Base-by-base conservation (phyloP, 2,329 filamentous ascomycete genomes). In the Purpureocillium takamizusanense region DNA sequence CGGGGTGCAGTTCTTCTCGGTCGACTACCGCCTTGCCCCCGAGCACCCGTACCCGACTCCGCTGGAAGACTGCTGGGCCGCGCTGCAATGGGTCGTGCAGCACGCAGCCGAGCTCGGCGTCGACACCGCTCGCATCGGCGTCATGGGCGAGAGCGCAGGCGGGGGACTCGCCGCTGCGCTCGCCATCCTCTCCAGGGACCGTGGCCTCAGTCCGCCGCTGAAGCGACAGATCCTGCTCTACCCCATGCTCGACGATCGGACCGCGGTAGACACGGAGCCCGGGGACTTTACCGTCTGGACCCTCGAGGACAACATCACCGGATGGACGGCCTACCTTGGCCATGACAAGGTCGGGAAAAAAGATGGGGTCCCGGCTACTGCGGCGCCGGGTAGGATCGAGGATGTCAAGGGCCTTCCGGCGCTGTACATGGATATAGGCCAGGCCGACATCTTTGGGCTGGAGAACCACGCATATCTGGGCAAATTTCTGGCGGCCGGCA, bases 21-120 rank as follows among this genome's bases (percentile, higher is more conserved):
- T 67, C 14, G 60, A 67, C 15, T 70, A 67, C 47, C 57, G 66
- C 2, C 53, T 66, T 1, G 59, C 65, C 0, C 67, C 67, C 0
- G 67, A 70, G 41, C 41, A 61, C 18, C 54, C 50, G 1, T 57
- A 57, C 10, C 62, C 66, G 0, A 48, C 47, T 0, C 55, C 54
- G 0, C 45, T 59, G 0, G 56, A 62, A 32, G 66, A 70, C 41
- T 53, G 53, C 37, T 62, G 62, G 41, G 53, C 53, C 0, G 51
- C 42, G 0, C 36, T 61, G 1, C 15, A 42, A 13, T 61, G 51
- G 49, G 18, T 60, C 1, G 39, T 42, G 2, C 38, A 44, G 4
- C 45, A 56, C 30, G 47, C 51, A 1, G 37, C 37, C 1, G 30
- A 41, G n/a, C 36, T 51, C 7, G 44, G 40, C 12, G 27, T 54